These are phyloP conservation scores for Fusarium pseudonygamai DNA, from an alignment of 2,329 filamentous ascomycete genomes.

Conservation along the genomic window DNA sequence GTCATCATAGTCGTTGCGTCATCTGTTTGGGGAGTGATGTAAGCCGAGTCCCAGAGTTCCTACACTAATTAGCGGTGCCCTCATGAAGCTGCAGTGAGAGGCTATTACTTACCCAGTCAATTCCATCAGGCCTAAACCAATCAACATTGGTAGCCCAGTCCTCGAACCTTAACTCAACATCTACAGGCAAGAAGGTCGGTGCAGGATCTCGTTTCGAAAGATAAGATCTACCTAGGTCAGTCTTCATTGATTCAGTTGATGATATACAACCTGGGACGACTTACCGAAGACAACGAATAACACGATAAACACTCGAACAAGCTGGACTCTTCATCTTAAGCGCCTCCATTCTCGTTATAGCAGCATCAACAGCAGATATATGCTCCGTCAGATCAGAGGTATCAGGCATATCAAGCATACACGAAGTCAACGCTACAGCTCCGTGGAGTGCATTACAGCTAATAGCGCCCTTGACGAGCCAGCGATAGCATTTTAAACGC, in stretches of 20 bases:
- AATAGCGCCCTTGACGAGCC: conserved; percentile 8
- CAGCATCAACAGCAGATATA: conserved; percentile 1
- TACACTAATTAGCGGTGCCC: background rate
- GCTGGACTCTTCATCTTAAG: conserved; percentile 12
- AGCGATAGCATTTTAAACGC: background rate
- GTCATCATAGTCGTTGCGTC: background rate
- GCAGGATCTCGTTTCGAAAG: conserved; percentile 8
- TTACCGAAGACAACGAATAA: conserved; percentile 8
- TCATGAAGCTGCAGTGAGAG: rapidly evolving
- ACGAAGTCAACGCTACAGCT: conserved; percentile 2
- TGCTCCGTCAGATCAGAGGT: conserved; percentile 1
- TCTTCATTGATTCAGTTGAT: too few relatives aligned
- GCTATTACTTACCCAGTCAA: conserved; percentile 5
- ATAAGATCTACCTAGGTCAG: background rate
- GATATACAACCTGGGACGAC: rapidly evolving
- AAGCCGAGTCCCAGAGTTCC: conserved; percentile 6
- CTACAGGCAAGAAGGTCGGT: background rate
- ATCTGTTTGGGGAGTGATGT: conserved; percentile 7
- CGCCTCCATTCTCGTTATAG: background rate
- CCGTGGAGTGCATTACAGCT: conserved; percentile 4
- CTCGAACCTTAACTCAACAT: conserved; percentile 7
- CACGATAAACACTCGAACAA: conserved; percentile 2
- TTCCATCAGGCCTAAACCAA: conserved; percentile 12
- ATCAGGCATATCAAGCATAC: conserved; percentile 10
- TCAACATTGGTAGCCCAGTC: conserved; percentile 18